A percentile compares a stretch with the other conserved stretches of the same genome.
These are phyloP conservation scores for Aspergillus sclerotiicarbonarius DNA, from an alignment of 495 filamentous ascomycete species.

Conservation along the genomic window DNA sequence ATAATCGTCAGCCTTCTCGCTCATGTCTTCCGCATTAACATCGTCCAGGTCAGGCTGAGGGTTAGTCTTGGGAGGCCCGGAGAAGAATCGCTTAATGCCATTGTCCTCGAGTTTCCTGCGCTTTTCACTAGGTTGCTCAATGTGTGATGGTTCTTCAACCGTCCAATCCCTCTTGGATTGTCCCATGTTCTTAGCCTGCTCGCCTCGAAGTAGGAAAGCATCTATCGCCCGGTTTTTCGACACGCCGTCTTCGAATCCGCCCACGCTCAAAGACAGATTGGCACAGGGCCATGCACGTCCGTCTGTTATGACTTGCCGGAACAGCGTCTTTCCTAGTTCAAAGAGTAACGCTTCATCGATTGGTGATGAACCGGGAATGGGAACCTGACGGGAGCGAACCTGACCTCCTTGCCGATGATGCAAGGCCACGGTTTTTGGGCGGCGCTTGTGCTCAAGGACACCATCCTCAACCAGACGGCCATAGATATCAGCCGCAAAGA, in stretches of 20 bases:
- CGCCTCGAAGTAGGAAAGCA: constrained; percentile 76
- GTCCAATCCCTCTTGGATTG: constrained; percentile 18
- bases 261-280: constrained; percentile 79
- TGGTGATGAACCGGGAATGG: constrained; percentile 72
- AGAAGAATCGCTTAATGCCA: constrained; percentile 37
- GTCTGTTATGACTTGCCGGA: constrained; percentile 74
- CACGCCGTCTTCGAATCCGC: constrained; percentile 86
- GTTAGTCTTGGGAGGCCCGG: constrained; percentile 15
- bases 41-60: constrained; percentile 10
- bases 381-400: constrained; percentile 66
- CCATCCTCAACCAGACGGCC: constrained; percentile 88
- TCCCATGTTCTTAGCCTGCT: constrained; percentile 59
- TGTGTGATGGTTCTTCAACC: not conserved
- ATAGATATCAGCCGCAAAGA: constrained; percentile 92
- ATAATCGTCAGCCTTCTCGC: not conserved
- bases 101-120: constrained; percentile 34
- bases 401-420: constrained; percentile 72
- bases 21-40: constrained; percentile 12
- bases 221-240: constrained; percentile 82
- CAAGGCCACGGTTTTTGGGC: constrained; percentile 80
- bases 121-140: constrained; percentile 25
- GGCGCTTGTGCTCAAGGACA: constrained; percentile 80
- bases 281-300: constrained; percentile 82
- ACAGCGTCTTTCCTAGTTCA: constrained; percentile 69
- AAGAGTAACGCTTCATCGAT: constrained; percentile 74